phyloP scores from a whole-genome alignment of 208 protist genomes.

The Leishmania amazonensis region DNA sequence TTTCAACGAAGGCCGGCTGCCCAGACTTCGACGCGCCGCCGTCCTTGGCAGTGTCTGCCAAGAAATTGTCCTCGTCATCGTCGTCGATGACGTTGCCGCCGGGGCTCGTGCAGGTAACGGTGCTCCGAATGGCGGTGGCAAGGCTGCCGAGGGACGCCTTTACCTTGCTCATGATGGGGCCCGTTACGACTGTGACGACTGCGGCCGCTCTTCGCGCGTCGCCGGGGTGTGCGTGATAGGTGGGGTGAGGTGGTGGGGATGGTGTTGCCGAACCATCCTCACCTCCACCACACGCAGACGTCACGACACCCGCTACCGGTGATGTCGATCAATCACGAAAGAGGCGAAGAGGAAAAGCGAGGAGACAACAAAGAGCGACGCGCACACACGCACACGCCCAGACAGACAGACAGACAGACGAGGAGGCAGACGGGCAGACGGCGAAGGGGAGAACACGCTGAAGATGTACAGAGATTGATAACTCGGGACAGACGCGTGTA shows the following conservation, averaged over 20 bases:
- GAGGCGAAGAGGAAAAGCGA: neutral
- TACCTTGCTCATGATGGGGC: neutral
- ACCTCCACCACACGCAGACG: too few species aligned
- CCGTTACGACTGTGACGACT: neutral
- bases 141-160: slow-evolving; percentile 3
- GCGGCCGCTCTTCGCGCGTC: neutral
- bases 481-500: too few species aligned
- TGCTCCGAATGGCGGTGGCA: slow-evolving; percentile 9
- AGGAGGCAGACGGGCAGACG: neutral
- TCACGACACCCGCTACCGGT: neutral
- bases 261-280: neutral
- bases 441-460: neutral
- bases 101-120: slow-evolving; percentile 17
- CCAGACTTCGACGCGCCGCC: slow-evolving; percentile 11
- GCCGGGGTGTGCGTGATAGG: slow-evolving; percentile 10
- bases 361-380: neutral
- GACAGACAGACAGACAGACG: neutral
- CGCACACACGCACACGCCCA: too few species aligned
- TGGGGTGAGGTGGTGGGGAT: neutral
- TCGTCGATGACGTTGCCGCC: slow-evolving; percentile 21
- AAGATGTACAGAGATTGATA: too few species aligned
- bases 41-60: slow-evolving; percentile 4
- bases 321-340: neutral
- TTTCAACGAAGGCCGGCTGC: slow-evolving; percentile 37
- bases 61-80: slow-evolving; percentile 25